Conservation (phyloP, 83 land plant species). For the Picea abies region DNA sequence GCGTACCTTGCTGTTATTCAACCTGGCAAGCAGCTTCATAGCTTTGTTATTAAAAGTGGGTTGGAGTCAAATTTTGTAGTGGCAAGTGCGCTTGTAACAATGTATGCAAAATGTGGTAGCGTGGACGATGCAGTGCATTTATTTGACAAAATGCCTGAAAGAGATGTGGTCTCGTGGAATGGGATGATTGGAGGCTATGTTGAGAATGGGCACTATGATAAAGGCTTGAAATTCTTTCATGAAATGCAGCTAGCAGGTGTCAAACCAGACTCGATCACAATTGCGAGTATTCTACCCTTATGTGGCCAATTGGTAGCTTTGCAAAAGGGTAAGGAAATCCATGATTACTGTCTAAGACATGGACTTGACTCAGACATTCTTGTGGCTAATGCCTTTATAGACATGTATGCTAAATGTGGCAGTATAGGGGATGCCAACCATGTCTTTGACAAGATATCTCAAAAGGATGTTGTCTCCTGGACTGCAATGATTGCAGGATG, state of each 20-base stretch:
- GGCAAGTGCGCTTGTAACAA: constrained; percentile 7
- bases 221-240: constrained; percentile 8
- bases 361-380: background rate
- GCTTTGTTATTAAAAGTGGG: background rate
- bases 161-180: constrained; percentile 28
- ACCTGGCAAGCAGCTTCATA: too few relatives aligned
- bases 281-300: constrained; percentile 13
- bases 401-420: constrained; percentile 29
- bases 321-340: constrained; percentile 8
- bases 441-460: constrained; percentile 11
- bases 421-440: constrained; percentile 18
- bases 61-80: background rate
- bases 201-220: constrained; percentile 10
- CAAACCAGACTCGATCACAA: background rate
- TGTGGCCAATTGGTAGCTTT: constrained; percentile 12
- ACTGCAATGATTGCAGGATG: constrained; percentile 22
- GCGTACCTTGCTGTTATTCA: background rate
- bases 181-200: constrained; percentile 11
- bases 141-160: constrained; percentile 12
- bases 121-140: background rate
- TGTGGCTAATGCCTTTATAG: constrained; percentile 21
- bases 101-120: constrained; percentile 7
- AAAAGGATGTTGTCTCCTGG: constrained; percentile 16
- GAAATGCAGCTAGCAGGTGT: background rate
- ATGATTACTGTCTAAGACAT: background rate